Base-by-base conservation (phyloP, 169 alveolate genomes). In the Plasmodium fragile region DNA sequence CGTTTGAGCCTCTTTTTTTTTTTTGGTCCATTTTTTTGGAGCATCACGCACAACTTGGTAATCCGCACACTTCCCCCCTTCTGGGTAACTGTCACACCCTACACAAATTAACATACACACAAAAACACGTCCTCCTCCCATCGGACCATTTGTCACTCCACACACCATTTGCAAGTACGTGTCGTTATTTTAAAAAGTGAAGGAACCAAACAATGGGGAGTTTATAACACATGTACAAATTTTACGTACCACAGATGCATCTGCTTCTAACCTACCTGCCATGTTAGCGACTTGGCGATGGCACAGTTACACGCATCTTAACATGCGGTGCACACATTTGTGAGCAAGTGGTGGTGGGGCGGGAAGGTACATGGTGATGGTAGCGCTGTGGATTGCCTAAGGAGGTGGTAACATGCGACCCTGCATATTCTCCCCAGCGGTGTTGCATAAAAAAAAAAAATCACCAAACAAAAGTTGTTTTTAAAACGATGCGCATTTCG, bases 1-100 rank as follows among this genome's bases (percentile, higher is more conserved):
- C 39, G 75, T 65, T 65, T 65, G 39, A 22, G 36, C 75, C 16
- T 7, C 16, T 8, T 65, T 65, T 65, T 25, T 59, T 59, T 59
- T 59, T 65, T 65, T 65, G 1, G 75, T 65, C 36, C 75, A 65
- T 65, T 65, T 65, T 49, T 65, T 65, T 59, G 75, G 75, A 28
- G n/a, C 75, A 65, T 22, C 18, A 65, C n/a, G 3, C 75, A 8
- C 36, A 65, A 10, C 34, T 2, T 18, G 41, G 13, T 65, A 39
- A 28, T 22, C 32, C n/a, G 41, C 4, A 16, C 16, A 10, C 11
- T 25, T 11, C 75, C 30, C 1, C 75, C 30, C 1, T 18, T 11
- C 11, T 45, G 18, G 55, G 55, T 18, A 59, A 18, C 75, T 1
- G 1, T 45, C 55, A 11, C 55, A 11, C 55, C 55, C 18, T 0